Evolutionary conservation across 2,329 filamentous ascomycete species (phyloP).

Genomic region (Botrytis byssoidea): DNA sequence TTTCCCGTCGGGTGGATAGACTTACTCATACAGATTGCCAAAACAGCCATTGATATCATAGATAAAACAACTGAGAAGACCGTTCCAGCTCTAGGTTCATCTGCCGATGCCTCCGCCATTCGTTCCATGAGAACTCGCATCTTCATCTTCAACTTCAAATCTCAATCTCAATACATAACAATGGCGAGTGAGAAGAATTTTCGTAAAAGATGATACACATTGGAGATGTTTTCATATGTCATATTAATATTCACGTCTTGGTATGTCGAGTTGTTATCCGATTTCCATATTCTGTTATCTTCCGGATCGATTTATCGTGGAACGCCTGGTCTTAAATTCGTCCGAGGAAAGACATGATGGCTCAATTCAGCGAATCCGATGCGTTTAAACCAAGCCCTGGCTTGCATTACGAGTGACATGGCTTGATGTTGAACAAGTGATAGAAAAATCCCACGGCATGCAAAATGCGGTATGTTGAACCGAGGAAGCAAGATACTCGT

Average conservation of each 20-base stretch:
- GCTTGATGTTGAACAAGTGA: not conserved
- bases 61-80: constrained; percentile 29
- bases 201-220: not conserved
- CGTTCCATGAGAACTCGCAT: not conserved
- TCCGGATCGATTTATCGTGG: not conserved
- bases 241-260: not conserved
- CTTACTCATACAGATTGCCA: constrained; percentile 34
- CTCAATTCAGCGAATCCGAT: not conserved
- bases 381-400: not conserved
- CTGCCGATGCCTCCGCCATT: constrained; percentile 5
- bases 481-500: not conserved
- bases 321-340: not conserved
- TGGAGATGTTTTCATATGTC: too few relatives aligned
- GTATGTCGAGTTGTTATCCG: not conserved
- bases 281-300: not conserved
- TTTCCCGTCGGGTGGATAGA: not conserved
- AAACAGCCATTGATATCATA: constrained; percentile 27
- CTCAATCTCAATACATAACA: not conserved
- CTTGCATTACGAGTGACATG: not conserved
- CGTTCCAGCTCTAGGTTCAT: constrained; percentile 26
- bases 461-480: not conserved
- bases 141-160: not conserved
- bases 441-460: not conserved
- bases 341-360: not conserved
- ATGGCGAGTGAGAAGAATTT: too few relatives aligned